These are phyloP conservation scores for Papiliotrema nemorosa DNA, from an alignment of 1,284 basidiomycete species.

Conservation along the genomic window DNA sequence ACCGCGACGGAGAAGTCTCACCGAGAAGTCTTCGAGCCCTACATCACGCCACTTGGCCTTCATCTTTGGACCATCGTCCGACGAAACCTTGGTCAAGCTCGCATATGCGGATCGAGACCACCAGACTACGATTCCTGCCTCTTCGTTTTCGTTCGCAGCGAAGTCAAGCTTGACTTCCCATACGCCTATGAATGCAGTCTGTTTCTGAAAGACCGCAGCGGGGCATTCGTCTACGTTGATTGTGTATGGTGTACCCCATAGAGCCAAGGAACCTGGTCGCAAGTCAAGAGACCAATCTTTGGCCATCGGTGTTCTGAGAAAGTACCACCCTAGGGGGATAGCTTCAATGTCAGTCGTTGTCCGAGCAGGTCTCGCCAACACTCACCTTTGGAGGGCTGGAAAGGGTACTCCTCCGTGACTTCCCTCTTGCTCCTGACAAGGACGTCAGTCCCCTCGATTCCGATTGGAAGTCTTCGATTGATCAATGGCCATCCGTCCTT, in stretches of 20 bases:
- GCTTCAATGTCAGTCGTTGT: not conserved
- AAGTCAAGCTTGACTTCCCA: constrained; percentile 15
- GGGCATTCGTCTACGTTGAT: constrained; percentile 14
- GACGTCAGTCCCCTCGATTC: not conserved
- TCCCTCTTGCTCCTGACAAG: not conserved
- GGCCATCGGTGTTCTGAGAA: constrained; percentile 12
- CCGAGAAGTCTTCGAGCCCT: not conserved
- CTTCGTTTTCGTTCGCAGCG: constrained; percentile 7
- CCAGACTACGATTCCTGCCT: constrained; percentile 15
- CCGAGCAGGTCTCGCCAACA: not conserved
- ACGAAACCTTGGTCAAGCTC: not conserved
- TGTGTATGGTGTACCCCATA: constrained; percentile 5
- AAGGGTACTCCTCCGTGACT: not conserved
- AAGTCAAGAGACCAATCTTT: not conserved
- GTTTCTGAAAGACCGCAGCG: constrained; percentile 15
- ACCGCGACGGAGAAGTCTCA: too few relatives aligned
- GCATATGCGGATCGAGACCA: constrained; percentile 1
- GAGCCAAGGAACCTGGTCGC: not conserved
- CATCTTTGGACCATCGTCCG: not conserved
- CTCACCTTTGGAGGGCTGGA: not conserved
- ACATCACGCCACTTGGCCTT: not conserved
- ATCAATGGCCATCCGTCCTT: constrained; percentile 25
- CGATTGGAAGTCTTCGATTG: constrained; percentile 10
- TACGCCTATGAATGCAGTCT: constrained; percentile 9
- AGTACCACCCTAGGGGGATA: constrained; percentile 12